phyloP scores from a whole-genome alignment of 2,329 filamentous ascomycete species.

The Beauveria sp. region DNA sequence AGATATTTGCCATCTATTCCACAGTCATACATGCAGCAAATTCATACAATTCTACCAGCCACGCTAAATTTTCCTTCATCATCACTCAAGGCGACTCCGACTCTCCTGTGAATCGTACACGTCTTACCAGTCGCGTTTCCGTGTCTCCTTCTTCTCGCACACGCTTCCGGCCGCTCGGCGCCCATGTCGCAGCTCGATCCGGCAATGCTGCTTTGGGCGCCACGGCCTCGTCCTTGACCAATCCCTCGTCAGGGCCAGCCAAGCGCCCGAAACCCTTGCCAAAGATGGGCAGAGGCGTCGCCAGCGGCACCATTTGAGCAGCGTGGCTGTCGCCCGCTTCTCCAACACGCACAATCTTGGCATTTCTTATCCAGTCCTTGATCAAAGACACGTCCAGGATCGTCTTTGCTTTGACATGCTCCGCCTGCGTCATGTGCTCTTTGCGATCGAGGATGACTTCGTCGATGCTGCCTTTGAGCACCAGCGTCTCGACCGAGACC shows the following conservation, averaged over 20 bases:
- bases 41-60: not conserved
- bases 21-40: not conserved
- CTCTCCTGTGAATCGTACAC: slow-evolving; percentile 6
- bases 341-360: slow-evolving; percentile 33
- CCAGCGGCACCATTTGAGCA: slow-evolving; percentile 42
- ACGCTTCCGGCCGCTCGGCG: not conserved
- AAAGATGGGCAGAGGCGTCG: slow-evolving; percentile 42
- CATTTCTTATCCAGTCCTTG: slow-evolving; percentile 52
- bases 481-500: slow-evolving; percentile 79
- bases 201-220: not conserved
- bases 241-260: slow-evolving; percentile 38
- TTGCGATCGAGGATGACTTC: slow-evolving; percentile 72
- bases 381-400: slow-evolving; percentile 52
- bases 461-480: slow-evolving; percentile 73
- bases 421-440: slow-evolving; percentile 64
- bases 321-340: slow-evolving; percentile 24
- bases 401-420: slow-evolving; percentile 47
- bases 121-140: not conserved
- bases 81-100: not conserved
- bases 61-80: no score
- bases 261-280: slow-evolving; percentile 38
- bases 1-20: not conserved
- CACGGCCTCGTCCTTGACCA: slow-evolving; percentile 25
- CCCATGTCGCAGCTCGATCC: not conserved
- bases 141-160: not conserved